Percentiles rank a stretch among this genome's conserved stretches.
These are phyloP conservation scores for Mangifera indica DNA, from an alignment of 345 rosid species.

Conservation along the genomic window DNA sequence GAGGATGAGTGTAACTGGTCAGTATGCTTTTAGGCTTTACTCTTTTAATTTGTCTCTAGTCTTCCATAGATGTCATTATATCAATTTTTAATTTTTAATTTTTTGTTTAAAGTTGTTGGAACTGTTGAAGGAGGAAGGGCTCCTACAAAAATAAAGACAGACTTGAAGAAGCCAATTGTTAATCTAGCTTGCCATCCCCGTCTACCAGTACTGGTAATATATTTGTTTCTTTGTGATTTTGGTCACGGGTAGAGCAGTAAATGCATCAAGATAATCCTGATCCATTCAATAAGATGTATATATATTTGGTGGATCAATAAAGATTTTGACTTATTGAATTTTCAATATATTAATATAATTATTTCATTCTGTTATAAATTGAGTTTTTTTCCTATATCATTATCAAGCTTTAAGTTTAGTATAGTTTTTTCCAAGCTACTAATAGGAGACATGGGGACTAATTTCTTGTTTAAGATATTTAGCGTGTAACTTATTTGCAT, in stretches of 20 bases:
- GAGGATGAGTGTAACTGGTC: slow-evolving; percentile 97
- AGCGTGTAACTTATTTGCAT: background rate
- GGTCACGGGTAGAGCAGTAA: slow-evolving; percentile 2
- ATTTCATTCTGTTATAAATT: background rate
- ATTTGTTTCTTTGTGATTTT: slow-evolving; percentile 10
- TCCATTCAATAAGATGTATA: background rate
- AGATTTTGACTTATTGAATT: background rate
- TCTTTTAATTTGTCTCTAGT: background rate
- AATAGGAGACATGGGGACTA: background rate
- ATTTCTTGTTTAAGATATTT: slow-evolving; percentile 4
- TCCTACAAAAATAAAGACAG: slow-evolving; percentile 94
- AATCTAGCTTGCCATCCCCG: slow-evolving; percentile 98
- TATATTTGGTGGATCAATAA: background rate
- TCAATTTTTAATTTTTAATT: slow-evolving; percentile 16
- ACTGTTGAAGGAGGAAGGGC: slow-evolving; percentile 93
- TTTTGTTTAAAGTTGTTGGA: slow-evolving; percentile 76
- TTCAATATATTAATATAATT: background rate
- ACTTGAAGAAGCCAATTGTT: slow-evolving; percentile 89
- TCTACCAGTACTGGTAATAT: slow-evolving; percentile 83
- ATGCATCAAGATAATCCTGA: background rate
- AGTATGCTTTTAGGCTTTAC: slow-evolving; percentile 13
- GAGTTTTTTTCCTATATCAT: background rate
- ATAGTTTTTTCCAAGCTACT: background rate
- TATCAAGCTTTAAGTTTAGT: background rate
- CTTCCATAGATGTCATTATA: background rate